These are phyloP conservation scores for Xylaria sp. DNA, from an alignment of 2,329 filamentous ascomycete genomes.

Conservation along the genomic window DNA sequence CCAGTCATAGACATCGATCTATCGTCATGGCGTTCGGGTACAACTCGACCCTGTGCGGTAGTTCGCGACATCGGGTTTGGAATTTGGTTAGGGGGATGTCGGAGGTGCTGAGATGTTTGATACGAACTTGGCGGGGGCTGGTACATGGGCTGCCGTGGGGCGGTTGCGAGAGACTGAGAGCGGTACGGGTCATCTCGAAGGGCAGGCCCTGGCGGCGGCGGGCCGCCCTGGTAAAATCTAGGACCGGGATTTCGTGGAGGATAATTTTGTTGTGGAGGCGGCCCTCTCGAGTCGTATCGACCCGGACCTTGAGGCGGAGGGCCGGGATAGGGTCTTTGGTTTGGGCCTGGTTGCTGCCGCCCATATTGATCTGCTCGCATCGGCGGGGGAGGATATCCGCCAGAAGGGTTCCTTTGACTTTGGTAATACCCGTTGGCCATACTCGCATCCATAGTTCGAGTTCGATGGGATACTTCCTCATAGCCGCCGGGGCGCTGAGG, in stretches of 20 bases:
- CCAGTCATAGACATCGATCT: conserved; percentile 96
- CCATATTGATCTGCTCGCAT: conserved; percentile 53
- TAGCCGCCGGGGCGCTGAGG: conserved; percentile 51
- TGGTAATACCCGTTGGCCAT: conserved; percentile 65
- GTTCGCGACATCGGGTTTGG: conserved; percentile 76
- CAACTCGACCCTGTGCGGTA: conserved; percentile 89
- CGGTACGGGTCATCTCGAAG: conserved; percentile 87
- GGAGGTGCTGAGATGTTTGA: conserved; percentile 76
- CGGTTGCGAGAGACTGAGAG: conserved; percentile 90
- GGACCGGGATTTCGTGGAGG: conserved; percentile 62
- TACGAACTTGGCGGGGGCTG: conserved; percentile 71
- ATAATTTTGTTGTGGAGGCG: conserved; percentile 60
- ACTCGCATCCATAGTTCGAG: conserved; percentile 58
- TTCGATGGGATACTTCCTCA: conserved; percentile 54
- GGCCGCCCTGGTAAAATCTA: conserved; percentile 69
- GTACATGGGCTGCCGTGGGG: conserved; percentile 78
- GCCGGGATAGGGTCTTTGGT: conserved; percentile 76
- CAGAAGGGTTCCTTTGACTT: conserved; percentile 63
- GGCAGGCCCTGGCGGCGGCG: conserved; percentile 70
- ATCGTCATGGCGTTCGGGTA: conserved; percentile 92
- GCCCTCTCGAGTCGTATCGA: conserved; percentile 72
- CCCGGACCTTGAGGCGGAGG: conserved; percentile 62
- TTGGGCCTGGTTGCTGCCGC: conserved; percentile 58
- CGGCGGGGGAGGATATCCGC: conserved; percentile 54
- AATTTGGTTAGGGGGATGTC: conserved; percentile 78